Evolutionary conservation across 73 alveolate species (phyloP), one percentile per base, ranked within the genome.

Genomic region (Paramecium sonneborni): DNA sequence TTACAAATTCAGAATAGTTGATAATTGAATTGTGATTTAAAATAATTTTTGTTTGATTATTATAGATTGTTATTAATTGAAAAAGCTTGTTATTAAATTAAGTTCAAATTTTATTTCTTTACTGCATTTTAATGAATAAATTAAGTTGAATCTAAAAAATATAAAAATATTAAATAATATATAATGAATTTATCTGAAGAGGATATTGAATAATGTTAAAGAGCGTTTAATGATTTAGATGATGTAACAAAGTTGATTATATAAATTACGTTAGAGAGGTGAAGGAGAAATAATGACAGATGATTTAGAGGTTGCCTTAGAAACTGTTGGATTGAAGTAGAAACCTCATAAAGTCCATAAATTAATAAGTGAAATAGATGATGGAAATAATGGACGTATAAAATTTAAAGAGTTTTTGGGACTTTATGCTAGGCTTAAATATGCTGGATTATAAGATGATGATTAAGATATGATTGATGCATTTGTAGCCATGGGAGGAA

Each of bases 401-500:
- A 72, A 72, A 72, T 72, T 72, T 20, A 35, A 72, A 37, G 86
- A 72, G 55, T 72, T 72, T 41, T 38, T 72, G 39, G 18, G 35
- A 9, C 58, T 72, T 6, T 72, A n/a, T 38, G 38, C 55, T 18
- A 72, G 32, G 32, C 57, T 72, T 32, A 72, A 72, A 38, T 72
- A 72, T 72, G 86, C 86, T 35, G 57, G 86, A 18, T 72, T 72
- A 41, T 38, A 72, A 38, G 95, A 90, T 43, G 96, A 93, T 74
- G 94, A 93, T 34, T 79, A 93, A 82, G 96, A 93, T 85, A 57
- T 93, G 85, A 88, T 96, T 30, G 99, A 97, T 92, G 99, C 99
- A 15, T 98, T 97, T 93, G 99, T 97, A 52, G 99, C 99, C 24
- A 87, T 98, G 95, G 99, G 99, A 10, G 99, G 99, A 3, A 92